Conservation (phyloP, 1,284 basidiomycete species). For the Malassezia psittaci region DNA sequence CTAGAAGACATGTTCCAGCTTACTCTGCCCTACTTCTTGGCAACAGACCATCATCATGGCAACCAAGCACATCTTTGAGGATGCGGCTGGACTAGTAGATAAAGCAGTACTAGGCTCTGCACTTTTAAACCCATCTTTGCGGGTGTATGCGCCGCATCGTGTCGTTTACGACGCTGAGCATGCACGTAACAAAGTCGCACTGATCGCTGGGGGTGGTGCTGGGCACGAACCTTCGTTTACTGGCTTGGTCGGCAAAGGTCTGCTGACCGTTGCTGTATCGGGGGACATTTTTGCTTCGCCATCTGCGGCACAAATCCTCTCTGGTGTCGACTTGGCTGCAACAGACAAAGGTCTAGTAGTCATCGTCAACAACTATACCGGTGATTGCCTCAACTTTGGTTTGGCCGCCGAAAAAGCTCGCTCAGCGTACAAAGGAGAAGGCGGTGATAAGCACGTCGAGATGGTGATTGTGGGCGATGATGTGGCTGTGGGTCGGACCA, state of each 20-base stretch:
- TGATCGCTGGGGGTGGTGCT: constrained; percentile 51
- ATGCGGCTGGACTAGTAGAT: constrained; percentile 40
- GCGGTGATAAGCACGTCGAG: constrained; percentile 48
- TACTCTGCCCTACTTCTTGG: not conserved
- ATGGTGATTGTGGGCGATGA: constrained; percentile 52
- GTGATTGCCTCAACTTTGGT: constrained; percentile 53
- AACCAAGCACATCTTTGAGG: constrained; percentile 46
- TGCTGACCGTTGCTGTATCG: constrained; percentile 50
- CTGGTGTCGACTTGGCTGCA: constrained; percentile 50
- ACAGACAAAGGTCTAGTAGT: constrained; percentile 48
- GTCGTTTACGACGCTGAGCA: constrained; percentile 43
- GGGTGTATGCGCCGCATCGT: constrained; percentile 42
- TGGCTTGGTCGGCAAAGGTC: constrained; percentile 49
- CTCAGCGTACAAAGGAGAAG: constrained; percentile 31
- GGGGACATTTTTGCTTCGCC: constrained; percentile 54
- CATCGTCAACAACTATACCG: constrained; percentile 51
- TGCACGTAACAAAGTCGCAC: constrained; percentile 49
- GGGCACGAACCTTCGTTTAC: constrained; percentile 51
- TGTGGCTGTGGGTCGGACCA: constrained; percentile 50
- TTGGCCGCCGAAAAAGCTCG: constrained; percentile 47
- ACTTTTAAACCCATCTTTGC: constrained; percentile 39
- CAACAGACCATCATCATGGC: constrained; percentile 28
- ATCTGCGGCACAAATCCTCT: constrained; percentile 51
- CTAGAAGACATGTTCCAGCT: not conserved
- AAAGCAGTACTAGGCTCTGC: constrained; percentile 40